These are phyloP conservation scores for Echium plantagineum DNA, from an alignment of 257 asterid genomes.

Conservation along the genomic window DNA sequence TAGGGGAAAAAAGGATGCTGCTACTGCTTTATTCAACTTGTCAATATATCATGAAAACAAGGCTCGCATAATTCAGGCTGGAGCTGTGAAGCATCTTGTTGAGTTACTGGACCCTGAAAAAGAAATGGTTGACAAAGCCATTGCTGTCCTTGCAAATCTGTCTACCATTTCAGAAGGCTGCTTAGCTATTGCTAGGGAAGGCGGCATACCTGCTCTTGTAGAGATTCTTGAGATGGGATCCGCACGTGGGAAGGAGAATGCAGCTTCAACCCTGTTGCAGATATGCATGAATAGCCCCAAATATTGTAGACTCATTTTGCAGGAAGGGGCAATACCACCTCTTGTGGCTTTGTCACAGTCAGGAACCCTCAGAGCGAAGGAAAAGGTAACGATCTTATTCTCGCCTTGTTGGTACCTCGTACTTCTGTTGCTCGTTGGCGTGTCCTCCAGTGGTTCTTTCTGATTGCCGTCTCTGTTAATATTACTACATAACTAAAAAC, in stretches of 20 bases:
- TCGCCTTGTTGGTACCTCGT: constrained; percentile 1
- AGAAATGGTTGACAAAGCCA: constrained; percentile 87
- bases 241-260: constrained; percentile 88
- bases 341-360: constrained; percentile 85
- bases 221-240: constrained; percentile 78
- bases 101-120: constrained; percentile 49
- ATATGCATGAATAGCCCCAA: constrained; percentile 58
- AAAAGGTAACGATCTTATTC: constrained; percentile 45
- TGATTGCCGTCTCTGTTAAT: not conserved
- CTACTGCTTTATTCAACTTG: constrained; percentile 76
- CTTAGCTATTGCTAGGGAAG: constrained; percentile 69
- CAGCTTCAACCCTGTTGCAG: constrained; percentile 77
- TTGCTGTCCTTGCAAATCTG: constrained; percentile 85
- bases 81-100: constrained; percentile 73
- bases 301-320: constrained; percentile 67
- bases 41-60: constrained; percentile 88
- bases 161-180: constrained; percentile 75
- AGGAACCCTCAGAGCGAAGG: constrained; percentile 87
- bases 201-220: constrained; percentile 74
- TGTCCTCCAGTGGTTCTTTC: not conserved
- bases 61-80: constrained; percentile 85
- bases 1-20: constrained; percentile 91
- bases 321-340: constrained; percentile 99
- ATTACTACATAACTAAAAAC: too few species aligned
- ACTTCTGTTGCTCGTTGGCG: not conserved